phyloP scores from a whole-genome alignment of 768 basidiomycete genomes.

The Russula dissimulans region DNA sequence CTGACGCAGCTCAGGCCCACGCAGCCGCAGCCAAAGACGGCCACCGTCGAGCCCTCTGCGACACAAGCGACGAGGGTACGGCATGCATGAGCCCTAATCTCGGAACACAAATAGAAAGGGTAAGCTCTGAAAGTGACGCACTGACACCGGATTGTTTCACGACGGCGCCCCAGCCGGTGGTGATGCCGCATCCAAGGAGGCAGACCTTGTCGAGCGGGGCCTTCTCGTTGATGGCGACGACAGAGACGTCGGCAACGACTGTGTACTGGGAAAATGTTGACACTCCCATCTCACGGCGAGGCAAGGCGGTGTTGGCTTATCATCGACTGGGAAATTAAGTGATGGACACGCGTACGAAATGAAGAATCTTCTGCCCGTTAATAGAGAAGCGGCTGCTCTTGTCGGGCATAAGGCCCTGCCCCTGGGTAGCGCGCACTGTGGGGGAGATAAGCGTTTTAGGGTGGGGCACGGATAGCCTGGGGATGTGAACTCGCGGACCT shows the following conservation, averaged over 20 bases:
- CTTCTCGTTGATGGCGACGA: conserved; percentile 77
- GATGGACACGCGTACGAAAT: conserved; percentile 59
- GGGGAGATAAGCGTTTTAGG: background rate
- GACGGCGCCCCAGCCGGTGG: conserved; percentile 97
- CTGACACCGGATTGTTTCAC: conserved; percentile 83
- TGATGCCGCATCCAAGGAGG: conserved; percentile 92
- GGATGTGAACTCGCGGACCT: conserved; percentile 40
- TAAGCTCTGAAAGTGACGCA: conserved; percentile 29
- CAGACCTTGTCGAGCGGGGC: conserved; percentile 97
- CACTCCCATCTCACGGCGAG: conserved; percentile 74
- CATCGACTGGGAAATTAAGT: background rate
- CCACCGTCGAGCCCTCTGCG: conserved; percentile 75
- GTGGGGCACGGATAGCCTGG: background rate
- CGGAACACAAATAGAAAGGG: background rate
- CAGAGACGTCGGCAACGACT: conserved; percentile 93
- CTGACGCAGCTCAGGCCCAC: conserved; percentile 92
- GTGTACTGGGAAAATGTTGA: conserved; percentile 99
- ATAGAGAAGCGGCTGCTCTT: conserved; percentile 78
- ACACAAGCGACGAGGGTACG: background rate
- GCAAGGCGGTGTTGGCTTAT: background rate
- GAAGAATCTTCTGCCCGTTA: conserved; percentile 78
- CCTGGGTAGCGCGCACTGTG: conserved; percentile 85
- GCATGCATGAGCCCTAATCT: background rate
- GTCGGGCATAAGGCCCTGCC: conserved; percentile 93
- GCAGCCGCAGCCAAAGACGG: conserved; percentile 93